Evolutionary conservation across 169 alveolate species (phyloP).

Genomic region (Babesia ovata): DNA sequence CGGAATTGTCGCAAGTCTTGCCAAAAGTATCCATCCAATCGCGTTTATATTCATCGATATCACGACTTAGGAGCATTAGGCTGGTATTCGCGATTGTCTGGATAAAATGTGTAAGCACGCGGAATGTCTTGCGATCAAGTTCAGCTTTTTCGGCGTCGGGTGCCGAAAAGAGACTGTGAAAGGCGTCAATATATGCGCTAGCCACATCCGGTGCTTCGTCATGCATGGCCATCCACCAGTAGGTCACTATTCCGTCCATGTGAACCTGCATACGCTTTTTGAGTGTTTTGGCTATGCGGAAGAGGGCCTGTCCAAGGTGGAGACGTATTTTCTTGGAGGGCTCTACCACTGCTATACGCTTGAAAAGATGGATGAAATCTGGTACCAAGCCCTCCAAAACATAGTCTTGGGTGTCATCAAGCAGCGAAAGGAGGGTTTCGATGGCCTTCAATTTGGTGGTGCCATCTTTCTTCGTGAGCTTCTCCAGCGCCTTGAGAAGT

Average conservation of each 20-base stretch:
- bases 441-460: conserved; percentile 60
- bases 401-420: conserved; percentile 16
- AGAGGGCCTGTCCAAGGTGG: conserved; percentile 36
- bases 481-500: conserved; percentile 44
- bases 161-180: conserved; percentile 45
- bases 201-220: conserved; percentile 55
- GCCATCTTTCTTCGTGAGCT: conserved; percentile 59
- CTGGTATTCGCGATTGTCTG: conserved; percentile 3
- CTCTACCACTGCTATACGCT: conserved; percentile 50
- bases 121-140: conserved; percentile 42
- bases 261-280: conserved; percentile 35
- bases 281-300: conserved; percentile 21
- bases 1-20: conserved; percentile 42
- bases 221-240: conserved; percentile 65
- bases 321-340: conserved; percentile 47
- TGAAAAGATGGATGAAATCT: conserved; percentile 51
- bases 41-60: conserved; percentile 24
- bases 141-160: conserved; percentile 20
- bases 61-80: neutral
- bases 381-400: conserved; percentile 38
- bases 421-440: conserved; percentile 15
- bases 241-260: conserved; percentile 34
- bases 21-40: conserved; percentile 65
- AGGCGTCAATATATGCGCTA: conserved; percentile 29
- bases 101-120: conserved; percentile 36